Evolutionary conservation across 2,329 filamentous ascomycete genomes (phyloP).

Genomic region (Ilyonectria mors-panacis): DNA sequence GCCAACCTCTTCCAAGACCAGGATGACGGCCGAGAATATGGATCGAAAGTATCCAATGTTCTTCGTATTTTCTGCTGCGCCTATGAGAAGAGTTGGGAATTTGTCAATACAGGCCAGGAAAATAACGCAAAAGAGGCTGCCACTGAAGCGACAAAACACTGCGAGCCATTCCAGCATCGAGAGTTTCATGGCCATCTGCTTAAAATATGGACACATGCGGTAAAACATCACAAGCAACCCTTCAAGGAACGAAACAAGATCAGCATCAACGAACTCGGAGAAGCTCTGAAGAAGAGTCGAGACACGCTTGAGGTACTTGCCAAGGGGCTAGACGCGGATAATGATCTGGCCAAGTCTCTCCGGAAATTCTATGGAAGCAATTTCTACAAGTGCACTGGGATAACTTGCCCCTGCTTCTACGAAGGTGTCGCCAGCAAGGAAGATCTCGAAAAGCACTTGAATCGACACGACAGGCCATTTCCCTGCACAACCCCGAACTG

Average conservation of each 20-base stretch:
- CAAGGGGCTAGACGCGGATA: not conserved
- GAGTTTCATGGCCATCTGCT: slow-evolving; percentile 2
- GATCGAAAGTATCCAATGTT: not conserved
- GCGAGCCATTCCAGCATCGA: not conserved
- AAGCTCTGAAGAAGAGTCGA: slow-evolving; percentile 41
- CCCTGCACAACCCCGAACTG: slow-evolving; percentile 55
- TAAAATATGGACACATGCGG: slow-evolving; percentile 10
- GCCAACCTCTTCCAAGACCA: not conserved
- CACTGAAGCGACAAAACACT: not conserved
- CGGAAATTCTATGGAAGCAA: slow-evolving; percentile 55
- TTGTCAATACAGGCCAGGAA: not conserved
- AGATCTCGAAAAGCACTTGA: slow-evolving; percentile 53
- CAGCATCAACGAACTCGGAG: slow-evolving; percentile 27
- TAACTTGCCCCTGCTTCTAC: slow-evolving; percentile 59
- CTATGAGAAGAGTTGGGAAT: not conserved
- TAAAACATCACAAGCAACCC: slow-evolving; percentile 3
- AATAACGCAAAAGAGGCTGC: not conserved
- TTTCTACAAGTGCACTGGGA: slow-evolving; percentile 58
- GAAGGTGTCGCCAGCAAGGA: slow-evolving; percentile 55
- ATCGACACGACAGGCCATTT: slow-evolving; percentile 58
- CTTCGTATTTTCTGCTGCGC: not conserved
- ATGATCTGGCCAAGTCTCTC: slow-evolving; percentile 39
- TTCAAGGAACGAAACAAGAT: slow-evolving; percentile 23
- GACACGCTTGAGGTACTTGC: slow-evolving; percentile 47
- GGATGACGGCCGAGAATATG: not conserved